Evolutionary conservation across 129 eudicot species (phyloP).

Genomic region (Arctium minus): DNA sequence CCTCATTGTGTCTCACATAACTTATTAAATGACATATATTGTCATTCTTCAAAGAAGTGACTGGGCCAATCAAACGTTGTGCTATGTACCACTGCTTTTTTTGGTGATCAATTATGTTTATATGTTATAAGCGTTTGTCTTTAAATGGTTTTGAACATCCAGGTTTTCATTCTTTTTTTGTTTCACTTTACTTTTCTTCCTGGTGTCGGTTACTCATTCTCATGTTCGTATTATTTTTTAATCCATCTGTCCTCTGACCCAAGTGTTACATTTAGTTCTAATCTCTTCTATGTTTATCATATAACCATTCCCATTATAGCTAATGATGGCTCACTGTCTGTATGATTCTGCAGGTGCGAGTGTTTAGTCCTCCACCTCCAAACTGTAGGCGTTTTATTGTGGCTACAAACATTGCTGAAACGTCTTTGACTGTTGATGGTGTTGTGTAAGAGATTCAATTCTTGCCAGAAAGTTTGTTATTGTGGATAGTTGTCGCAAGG

Average conservation of each 20-base stretch:
- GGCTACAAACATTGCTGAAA: constrained; percentile 96
- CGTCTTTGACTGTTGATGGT: constrained; percentile 98
- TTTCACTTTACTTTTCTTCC: not conserved
- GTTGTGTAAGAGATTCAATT: constrained; percentile 65
- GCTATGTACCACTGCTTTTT: not conserved
- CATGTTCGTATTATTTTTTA: not conserved
- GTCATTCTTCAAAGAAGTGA: not conserved
- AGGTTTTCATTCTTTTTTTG: not conserved
- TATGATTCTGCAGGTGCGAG: constrained; percentile 64
- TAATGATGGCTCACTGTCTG: not conserved
- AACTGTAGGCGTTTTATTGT: constrained; percentile 94
- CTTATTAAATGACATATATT: not conserved
- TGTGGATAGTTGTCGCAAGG: not conserved
- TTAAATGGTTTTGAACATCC: not conserved
- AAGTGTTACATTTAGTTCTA: not conserved
- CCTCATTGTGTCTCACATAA: not conserved
- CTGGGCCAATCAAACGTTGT: not conserved
- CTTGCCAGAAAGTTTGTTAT: not conserved
- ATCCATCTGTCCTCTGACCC: not conserved
- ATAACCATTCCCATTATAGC: constrained; percentile 1
- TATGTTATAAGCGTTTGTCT: not conserved
- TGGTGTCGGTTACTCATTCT: not conserved
- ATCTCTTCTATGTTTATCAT: not conserved
- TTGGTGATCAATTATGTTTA: not conserved
- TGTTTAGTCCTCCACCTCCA: constrained; percentile 80